Percentiles rank a stretch among this genome's conserved stretches.
Conservation (phyloP, 1,284 basidiomycete species). For the Ustilago trichophora region DNA sequence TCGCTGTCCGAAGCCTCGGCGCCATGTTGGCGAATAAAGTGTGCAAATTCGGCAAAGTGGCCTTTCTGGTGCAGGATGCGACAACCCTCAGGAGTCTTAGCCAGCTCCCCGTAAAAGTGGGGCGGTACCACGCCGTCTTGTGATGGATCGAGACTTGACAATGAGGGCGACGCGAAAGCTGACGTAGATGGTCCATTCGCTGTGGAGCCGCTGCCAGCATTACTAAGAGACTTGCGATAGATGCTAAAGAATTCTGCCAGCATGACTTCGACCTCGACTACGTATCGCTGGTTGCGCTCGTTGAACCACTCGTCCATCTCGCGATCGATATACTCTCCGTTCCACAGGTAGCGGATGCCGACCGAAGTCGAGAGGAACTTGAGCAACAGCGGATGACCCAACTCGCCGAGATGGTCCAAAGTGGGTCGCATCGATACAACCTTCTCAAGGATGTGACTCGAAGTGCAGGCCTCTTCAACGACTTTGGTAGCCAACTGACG, state of each 20-base stretch:
- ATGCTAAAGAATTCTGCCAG: constrained; percentile 76
- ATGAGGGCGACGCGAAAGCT: neutral
- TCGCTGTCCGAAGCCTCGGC: constrained; percentile 83
- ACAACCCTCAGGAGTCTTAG: constrained; percentile 93
- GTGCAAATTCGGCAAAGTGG: constrained; percentile 88
- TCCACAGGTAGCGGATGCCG: constrained; percentile 89
- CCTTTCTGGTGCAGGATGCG: constrained; percentile 87
- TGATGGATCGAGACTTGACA: constrained; percentile 1
- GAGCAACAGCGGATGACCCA: constrained; percentile 82
- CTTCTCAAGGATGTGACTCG: constrained; percentile 81
- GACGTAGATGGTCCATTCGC: constrained; percentile 4
- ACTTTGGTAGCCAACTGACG: constrained; percentile 87
- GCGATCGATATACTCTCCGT: constrained; percentile 88
- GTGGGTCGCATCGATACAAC: constrained; percentile 94
- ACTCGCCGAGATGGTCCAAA: constrained; percentile 91
- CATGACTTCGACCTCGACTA: constrained; percentile 85
- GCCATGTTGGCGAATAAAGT: constrained; percentile 86
- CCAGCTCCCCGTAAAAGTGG: constrained; percentile 97
- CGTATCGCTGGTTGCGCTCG: constrained; percentile 80
- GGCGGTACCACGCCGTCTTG: constrained; percentile 84
- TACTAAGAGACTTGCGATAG: constrained; percentile 68
- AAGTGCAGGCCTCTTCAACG: constrained; percentile 87
- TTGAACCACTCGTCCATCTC: constrained; percentile 97
- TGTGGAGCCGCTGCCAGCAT: neutral
- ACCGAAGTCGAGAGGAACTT: constrained; percentile 94